Evolutionary conservation across 2,329 filamentous ascomycete species (phyloP).

Genomic region (Fusarium scirpi): DNA sequence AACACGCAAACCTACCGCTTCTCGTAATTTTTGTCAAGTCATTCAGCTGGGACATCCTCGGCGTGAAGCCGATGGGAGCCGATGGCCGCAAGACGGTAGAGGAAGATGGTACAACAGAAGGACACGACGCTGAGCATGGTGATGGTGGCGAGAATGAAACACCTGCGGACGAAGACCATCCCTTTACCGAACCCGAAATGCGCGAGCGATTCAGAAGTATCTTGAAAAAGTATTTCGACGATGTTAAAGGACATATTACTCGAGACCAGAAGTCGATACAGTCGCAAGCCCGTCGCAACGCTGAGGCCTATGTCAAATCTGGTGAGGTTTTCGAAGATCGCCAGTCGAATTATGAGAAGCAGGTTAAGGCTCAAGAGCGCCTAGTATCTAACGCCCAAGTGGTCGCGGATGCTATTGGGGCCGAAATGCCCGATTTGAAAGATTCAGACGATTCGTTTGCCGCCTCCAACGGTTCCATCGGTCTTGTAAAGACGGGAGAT

Average conservation of each 20-base stretch:
- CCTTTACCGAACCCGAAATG: conserved; percentile 80
- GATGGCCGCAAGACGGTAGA: conserved; percentile 88
- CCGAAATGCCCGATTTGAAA: conserved; percentile 93
- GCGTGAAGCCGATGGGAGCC: conserved; percentile 75
- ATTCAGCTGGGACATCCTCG: conserved; percentile 95
- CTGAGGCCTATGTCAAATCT: conserved; percentile 97
- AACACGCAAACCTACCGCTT: conserved; percentile 90
- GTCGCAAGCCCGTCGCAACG: conserved; percentile 90
- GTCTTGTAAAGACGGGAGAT: conserved; percentile 92
- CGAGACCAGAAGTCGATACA: conserved; percentile 93
- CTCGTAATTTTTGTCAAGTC: conserved; percentile 96
- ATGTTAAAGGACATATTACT: conserved; percentile 87
- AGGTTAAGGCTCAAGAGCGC: conserved; percentile 91
- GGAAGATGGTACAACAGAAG: conserved; percentile 77
- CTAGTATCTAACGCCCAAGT: conserved; percentile 90
- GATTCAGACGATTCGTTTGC: conserved; percentile 80
- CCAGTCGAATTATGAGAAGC: conserved; percentile 94
- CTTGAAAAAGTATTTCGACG: conserved; percentile 88
- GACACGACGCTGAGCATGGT: conserved; percentile 56
- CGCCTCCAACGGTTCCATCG: conserved; percentile 81
- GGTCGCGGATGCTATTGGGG: conserved; percentile 86
- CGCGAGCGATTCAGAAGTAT: conserved; percentile 90
- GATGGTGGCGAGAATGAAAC: conserved; percentile 41
- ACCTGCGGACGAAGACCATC: conserved; percentile 69
- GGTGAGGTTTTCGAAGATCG: conserved; percentile 98